Base-by-base conservation (phyloP, 2,329 filamentous ascomycete genomes). In the Penicillium paneum region DNA sequence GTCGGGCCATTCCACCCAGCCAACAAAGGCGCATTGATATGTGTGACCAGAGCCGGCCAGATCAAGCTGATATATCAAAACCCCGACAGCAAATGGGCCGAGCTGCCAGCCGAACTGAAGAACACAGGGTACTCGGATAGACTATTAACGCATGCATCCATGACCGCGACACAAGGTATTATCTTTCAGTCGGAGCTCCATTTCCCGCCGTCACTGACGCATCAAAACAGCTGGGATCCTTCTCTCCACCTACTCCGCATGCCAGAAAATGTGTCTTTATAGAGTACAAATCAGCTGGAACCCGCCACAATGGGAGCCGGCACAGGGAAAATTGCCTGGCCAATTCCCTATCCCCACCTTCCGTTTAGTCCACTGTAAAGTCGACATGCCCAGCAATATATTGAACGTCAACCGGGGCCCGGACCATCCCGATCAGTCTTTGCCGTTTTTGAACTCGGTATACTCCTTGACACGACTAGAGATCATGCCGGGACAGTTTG, bases 41-140 rank as follows among this genome's bases (percentile, higher is more conserved):
- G 86, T 60, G 81, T 96, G 49, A 94, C 89, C 29, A 83, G 86
- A 41, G 85, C 85, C 62, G 90, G 90, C 8, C 75, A 84, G 44
- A 78, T 97, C 51, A 88, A 86, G 64, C 79, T 97, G 65, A 81
- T 92, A 45, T 96, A 87, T 75, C 83, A 89, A 38, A 89, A 92
- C 60, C 85, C 83, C 40, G 90, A 86, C 69, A 82, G 79, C 52
- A 84, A 84, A 63, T 87, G 90, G 74, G 83, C 87, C 56, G 89
- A 95, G 67, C 82, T 84, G 0, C 83, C 82, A 3, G 77, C 87
- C n/a, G 88, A 93, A 59, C 74, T 96, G 34, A 89, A 92, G 67
- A 86, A 85, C 58, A 80, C 90, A 53, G 81, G 84, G 28, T 85
- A 85, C 32, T 85, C 87, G 0, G 85, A 91, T 59, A 87, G 91